phyloP scores from a whole-genome alignment of 345 rosid species.

The Pistacia integerrima region DNA sequence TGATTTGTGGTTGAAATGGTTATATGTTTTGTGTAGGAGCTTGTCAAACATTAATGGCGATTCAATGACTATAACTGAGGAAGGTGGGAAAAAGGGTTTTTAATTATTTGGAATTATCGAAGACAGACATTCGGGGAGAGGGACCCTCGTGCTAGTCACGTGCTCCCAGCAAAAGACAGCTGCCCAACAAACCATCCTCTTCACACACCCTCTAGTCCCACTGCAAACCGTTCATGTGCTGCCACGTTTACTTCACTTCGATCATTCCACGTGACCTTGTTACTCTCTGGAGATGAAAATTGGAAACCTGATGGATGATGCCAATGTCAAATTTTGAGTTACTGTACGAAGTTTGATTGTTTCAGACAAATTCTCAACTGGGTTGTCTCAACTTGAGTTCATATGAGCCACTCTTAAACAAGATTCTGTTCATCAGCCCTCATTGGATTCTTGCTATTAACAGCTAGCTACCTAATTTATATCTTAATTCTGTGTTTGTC shows the following conservation, averaged over 20 bases:
- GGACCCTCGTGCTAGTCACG: constrained; percentile 41
- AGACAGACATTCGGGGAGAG: constrained; percentile 44
- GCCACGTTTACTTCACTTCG: constrained; percentile 10
- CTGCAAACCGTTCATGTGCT: neutral
- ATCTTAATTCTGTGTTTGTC: neutral
- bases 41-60: constrained; percentile 16
- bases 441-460: neutral
- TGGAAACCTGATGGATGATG: neutral
- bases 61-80: neutral
- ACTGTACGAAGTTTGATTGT: neutral
- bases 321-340: neutral
- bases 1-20: neutral
- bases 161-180: constrained; percentile 29
- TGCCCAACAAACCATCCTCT: constrained; percentile 26
- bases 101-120: constrained; percentile 21
- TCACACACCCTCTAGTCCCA: neutral
- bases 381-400: neutral
- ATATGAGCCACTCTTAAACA: neutral
- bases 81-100: neutral
- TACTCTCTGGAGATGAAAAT: neutral
- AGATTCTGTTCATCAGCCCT: neutral
- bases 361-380: neutral
- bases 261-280: constrained; percentile 22
- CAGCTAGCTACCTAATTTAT: too few relatives aligned
- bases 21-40: neutral